phyloP scores from a whole-genome alignment of 192 early-diverging fungal genomes.

The Obelidium mucronatum region DNA sequence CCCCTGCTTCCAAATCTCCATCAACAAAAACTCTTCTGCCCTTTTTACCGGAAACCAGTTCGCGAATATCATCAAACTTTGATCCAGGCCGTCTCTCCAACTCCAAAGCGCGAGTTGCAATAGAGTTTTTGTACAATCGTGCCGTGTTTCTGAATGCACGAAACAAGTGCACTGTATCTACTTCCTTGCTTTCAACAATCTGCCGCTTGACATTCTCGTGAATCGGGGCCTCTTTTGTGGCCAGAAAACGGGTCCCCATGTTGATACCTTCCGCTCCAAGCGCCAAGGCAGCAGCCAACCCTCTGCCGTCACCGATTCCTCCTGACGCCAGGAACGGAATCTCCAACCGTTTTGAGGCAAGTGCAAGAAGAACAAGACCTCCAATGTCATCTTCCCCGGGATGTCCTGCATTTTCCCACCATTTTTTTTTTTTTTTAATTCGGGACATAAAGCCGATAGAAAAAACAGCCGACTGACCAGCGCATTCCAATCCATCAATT shows the following conservation, averaged over 20 bases:
- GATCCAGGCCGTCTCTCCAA: slow-evolving; percentile 60
- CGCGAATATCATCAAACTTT: slow-evolving; percentile 65
- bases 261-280: slow-evolving; percentile 62
- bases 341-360: slow-evolving; percentile 60
- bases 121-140: slow-evolving; percentile 72
- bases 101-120: slow-evolving; percentile 64
- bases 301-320: slow-evolving; percentile 73
- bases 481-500: slow-evolving; percentile 77
- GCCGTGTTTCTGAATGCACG: slow-evolving; percentile 76
- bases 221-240: slow-evolving; percentile 69
- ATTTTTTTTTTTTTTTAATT: not conserved
- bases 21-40: slow-evolving; percentile 38
- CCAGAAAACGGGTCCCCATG: slow-evolving; percentile 81
- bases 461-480: slow-evolving; percentile 26
- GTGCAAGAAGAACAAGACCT: slow-evolving; percentile 68
- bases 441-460: not conserved
- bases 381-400: slow-evolving; percentile 76
- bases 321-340: slow-evolving; percentile 76
- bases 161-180: slow-evolving; percentile 66
- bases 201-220: slow-evolving; percentile 65
- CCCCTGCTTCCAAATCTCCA: slow-evolving; percentile 44
- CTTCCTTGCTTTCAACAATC: slow-evolving; percentile 67
- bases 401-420: slow-evolving; percentile 60
- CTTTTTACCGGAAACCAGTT: slow-evolving; percentile 62
- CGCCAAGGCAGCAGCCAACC: slow-evolving; percentile 62